A percentile compares a stretch with the other conserved stretches of the same genome.
Conservation (phyloP, 768 basidiomycete species). For the Hygrocybe coccinea region DNA sequence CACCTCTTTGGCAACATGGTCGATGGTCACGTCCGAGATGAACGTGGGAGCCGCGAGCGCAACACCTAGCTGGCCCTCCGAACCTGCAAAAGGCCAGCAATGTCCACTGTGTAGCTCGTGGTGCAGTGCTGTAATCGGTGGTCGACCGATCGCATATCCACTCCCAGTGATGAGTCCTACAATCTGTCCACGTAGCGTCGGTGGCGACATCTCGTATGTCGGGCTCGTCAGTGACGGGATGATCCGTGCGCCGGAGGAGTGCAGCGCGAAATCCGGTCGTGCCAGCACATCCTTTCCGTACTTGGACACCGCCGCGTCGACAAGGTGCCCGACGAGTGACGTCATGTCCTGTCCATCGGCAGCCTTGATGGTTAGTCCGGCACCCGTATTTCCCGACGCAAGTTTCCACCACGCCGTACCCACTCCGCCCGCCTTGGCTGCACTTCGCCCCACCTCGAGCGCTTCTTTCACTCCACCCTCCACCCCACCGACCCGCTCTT, state of each 20-base stretch:
- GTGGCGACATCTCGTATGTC: slow-evolving; percentile 65
- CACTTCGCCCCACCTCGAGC: slow-evolving; percentile 57
- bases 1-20: slow-evolving; percentile 81
- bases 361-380: slow-evolving; percentile 60
- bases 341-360: slow-evolving; percentile 70
- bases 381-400: slow-evolving; percentile 44
- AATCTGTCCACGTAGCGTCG: slow-evolving; percentile 44
- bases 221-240: slow-evolving; percentile 79
- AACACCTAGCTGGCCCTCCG: slow-evolving; percentile 78
- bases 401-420: slow-evolving; percentile 69
- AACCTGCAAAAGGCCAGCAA: slow-evolving; percentile 90
- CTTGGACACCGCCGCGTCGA: slow-evolving; percentile 67
- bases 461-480: slow-evolving; percentile 69
- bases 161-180: slow-evolving; percentile 57
- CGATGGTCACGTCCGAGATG: slow-evolving; percentile 76
- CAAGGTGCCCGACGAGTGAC: slow-evolving; percentile 64
- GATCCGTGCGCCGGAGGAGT: slow-evolving; percentile 73
- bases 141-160: slow-evolving; percentile 62
- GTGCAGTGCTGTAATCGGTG: slow-evolving; percentile 84
- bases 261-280: slow-evolving; percentile 79
- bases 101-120: slow-evolving; percentile 77
- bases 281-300: slow-evolving; percentile 74
- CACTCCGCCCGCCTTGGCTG: slow-evolving; percentile 33
- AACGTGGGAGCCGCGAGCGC: slow-evolving; percentile 67
- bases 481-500: slow-evolving; percentile 56